phyloP scores from a whole-genome alignment of 805 yeast species.

The Lachancea sp. region DNA sequence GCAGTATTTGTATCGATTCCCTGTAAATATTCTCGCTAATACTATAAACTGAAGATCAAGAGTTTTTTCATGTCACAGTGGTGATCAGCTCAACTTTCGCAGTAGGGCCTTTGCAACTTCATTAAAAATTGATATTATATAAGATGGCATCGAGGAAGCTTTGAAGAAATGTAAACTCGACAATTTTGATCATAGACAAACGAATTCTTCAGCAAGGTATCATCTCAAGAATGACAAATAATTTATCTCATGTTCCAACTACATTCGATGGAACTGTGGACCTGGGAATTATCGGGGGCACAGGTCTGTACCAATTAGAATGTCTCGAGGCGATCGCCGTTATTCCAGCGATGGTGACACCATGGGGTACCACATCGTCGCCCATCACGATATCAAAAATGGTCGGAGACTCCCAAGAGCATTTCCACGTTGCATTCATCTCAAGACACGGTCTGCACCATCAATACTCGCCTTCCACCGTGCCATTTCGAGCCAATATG shows the following conservation, averaged over 20 bases:
- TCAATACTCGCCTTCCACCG: constrained; percentile 83
- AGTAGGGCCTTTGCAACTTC: too few species aligned
- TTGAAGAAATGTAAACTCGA: too few species aligned
- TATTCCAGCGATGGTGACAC: constrained; percentile 69
- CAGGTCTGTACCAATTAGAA: constrained; percentile 88
- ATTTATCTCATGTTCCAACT: constrained; percentile 17
- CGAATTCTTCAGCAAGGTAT: too few species aligned
- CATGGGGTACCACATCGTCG: constrained; percentile 96
- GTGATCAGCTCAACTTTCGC: too few species aligned
- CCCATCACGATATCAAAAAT: constrained; percentile 89
- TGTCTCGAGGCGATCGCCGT: constrained; percentile 81
- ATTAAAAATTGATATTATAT: too few species aligned
- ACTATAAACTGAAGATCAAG: too few species aligned
- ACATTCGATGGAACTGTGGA: constrained; percentile 39
- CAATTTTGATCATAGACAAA: too few species aligned
- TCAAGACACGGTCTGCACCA: constrained; percentile 94
- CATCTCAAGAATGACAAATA: constrained; percentile 18
- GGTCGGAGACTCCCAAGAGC: constrained; percentile 39
- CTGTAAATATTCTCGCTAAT: too few species aligned
- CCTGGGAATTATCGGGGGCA: constrained; percentile 93
- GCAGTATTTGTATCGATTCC: too few species aligned
- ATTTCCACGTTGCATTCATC: constrained; percentile 80
- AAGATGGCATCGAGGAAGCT: too few species aligned
- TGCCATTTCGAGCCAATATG: constrained; percentile 89
- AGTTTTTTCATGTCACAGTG: too few species aligned